Conservation (phyloP, 1,284 basidiomycete species). For the Blastosporella zonata region DNA sequence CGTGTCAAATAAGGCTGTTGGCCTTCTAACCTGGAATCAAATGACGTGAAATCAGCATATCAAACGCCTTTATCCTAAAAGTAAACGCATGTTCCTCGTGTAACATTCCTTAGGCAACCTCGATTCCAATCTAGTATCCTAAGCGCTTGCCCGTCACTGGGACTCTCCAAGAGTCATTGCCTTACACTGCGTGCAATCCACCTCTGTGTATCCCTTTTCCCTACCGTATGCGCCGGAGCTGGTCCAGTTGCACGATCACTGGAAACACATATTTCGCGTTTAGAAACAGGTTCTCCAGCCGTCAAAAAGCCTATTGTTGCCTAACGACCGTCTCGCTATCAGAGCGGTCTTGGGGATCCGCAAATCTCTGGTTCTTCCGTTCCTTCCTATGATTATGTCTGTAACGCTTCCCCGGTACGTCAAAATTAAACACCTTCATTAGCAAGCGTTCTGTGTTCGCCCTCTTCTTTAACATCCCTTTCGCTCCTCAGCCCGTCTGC, state of each 20-base stretch:
- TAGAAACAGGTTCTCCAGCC: constrained; percentile 27
- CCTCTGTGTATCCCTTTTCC: background rate
- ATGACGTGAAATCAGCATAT: constrained; percentile 23
- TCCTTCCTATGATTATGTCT: constrained; percentile 29
- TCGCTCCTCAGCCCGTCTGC: constrained; percentile 25
- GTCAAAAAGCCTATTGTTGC: constrained; percentile 31
- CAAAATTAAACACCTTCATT: constrained; percentile 40
- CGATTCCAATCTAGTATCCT: constrained; percentile 9
- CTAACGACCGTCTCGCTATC: constrained; percentile 35
- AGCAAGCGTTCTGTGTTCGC: constrained; percentile 18
- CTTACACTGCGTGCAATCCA: background rate
- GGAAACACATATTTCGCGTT: background rate
- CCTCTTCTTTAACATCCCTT: constrained; percentile 25
- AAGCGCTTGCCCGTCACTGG: background rate
- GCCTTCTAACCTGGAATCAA: constrained; percentile 11
- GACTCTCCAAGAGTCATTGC: background rate
- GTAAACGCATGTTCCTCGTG: constrained; percentile 14
- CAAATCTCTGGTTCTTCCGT: constrained; percentile 32
- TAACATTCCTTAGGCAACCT: constrained; percentile 12
- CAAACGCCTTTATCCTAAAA: constrained; percentile 16
- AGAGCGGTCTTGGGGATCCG: constrained; percentile 39
- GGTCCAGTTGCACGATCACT: background rate
- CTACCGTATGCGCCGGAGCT: background rate
- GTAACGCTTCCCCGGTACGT: constrained; percentile 33
- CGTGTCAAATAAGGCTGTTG: constrained; percentile 10